These are phyloP conservation scores for Macrotyloma uniflorum DNA, from an alignment of 306 rosid genomes.

Conservation along the genomic window DNA sequence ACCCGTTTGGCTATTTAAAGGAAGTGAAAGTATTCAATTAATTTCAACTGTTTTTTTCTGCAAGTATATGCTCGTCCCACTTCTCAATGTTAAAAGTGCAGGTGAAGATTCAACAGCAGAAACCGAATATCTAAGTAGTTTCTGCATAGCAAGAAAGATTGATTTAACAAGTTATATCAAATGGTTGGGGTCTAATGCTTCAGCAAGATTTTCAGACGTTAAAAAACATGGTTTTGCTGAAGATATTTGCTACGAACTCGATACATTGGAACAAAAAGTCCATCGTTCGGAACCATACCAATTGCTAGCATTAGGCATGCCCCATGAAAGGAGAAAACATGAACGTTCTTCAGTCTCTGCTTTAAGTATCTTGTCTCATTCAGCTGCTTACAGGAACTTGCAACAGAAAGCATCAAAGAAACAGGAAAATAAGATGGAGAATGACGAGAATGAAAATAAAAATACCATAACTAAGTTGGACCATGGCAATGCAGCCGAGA, in stretches of 20 bases:
- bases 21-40: background rate
- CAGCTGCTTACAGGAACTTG: constrained; percentile 88
- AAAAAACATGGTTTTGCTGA: constrained; percentile 61
- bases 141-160: constrained; percentile 77
- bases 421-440: constrained; percentile 63
- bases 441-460: constrained; percentile 85
- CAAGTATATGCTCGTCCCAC: constrained; percentile 25
- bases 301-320: constrained; percentile 78
- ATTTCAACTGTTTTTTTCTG: constrained; percentile 15
- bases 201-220: constrained; percentile 71
- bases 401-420: constrained; percentile 79
- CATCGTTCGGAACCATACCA: constrained; percentile 83
- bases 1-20: constrained; percentile 5
- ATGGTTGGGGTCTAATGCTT: constrained; percentile 85
- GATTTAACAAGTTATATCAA: constrained; percentile 84
- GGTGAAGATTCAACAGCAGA: constrained; percentile 84
- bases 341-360: constrained; percentile 73
- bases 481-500: constrained; percentile 82
- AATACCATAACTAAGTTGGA: constrained; percentile 70
- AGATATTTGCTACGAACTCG: constrained; percentile 77
- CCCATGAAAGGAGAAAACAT: constrained; percentile 53
- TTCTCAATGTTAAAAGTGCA: constrained; percentile 46
- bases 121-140: constrained; percentile 59
- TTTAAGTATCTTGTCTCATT: constrained; percentile 81
- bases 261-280: constrained; percentile 66